Conservation (phyloP, 306 rosid species). For the Begonia peltatifolia region DNA sequence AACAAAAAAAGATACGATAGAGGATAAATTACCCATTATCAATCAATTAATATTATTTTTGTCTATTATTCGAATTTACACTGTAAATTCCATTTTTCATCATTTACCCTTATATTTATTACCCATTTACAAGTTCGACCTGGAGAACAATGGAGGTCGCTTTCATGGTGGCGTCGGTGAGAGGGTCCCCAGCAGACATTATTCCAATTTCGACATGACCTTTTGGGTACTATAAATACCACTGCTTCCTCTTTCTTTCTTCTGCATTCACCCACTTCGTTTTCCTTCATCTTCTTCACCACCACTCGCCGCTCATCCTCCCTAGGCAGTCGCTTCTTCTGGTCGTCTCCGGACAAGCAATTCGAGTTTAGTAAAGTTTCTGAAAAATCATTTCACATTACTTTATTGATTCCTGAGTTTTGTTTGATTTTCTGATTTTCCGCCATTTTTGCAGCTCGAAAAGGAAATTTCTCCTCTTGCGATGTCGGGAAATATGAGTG, state of each 20-base stretch:
- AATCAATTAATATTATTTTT: too few species aligned
- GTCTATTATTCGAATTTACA: too few species aligned
- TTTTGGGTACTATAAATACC: conserved; percentile 62
- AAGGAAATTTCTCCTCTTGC: neutral
- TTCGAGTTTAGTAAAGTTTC: too few species aligned
- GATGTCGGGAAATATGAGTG: conserved; percentile 24
- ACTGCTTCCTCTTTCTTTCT: conserved; percentile 16
- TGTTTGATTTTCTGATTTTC: too few species aligned
- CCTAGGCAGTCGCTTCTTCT: conserved; percentile 14
- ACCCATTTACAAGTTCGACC: neutral
- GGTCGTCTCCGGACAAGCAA: neutral
- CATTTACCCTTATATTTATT: too few species aligned
- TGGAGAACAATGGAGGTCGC: conserved; percentile 1
- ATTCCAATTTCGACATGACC: conserved; percentile 25
- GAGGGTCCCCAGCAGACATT: conserved; percentile 57
- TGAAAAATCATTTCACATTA: too few species aligned
- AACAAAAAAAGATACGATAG: too few species aligned
- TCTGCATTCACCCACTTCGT: conserved; percentile 11
- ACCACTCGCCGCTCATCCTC: conserved; percentile 23
- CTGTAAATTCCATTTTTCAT: too few species aligned
- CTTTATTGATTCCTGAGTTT: too few species aligned
- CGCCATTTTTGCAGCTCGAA: too few species aligned
- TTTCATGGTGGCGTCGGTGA: conserved; percentile 29
- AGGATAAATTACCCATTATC: too few species aligned
- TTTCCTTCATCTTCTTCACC: neutral